Evolutionary conservation across 2,329 filamentous ascomycete genomes (phyloP), one percentile per base, ranked within the genome.

Genomic region (Biscogniauxia sp.): DNA sequence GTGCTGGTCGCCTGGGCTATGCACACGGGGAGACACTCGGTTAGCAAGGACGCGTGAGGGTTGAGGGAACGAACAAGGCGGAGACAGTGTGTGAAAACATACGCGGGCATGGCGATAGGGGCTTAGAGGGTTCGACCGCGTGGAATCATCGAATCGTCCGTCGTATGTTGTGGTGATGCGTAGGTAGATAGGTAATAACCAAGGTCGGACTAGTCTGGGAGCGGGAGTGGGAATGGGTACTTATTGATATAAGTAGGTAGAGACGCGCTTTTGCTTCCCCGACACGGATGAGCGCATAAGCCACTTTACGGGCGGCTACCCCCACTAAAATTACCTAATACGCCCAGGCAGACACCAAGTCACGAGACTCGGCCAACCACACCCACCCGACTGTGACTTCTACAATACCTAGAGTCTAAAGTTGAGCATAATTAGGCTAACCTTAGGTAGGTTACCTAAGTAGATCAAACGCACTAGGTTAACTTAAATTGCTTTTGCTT

Each of bases 1-100:
- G 75, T 89, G 86, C 75, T 92, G 89, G 70, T 90, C 87, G 73
- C 89, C 89, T 68, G 87, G 84, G 67, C 88, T 92, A 73, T 53
- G 66, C 17, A 58, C 17, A 58, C 20, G 32, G n/a, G n/a, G n/a
- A n/a, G n/a, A 53, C 32, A 9, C 55, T 53, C 11, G 49, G 60
- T 70, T 49, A 68, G 66, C 53, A 53, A 28, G 25, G 60, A 69
- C 64, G 66, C 66, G 68, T 64, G 51, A 26, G 6, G 20, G 8
- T 9, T 5, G 19, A 54, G 13, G 28, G 8, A 20, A 50, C 11
- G 28, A 32, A 32, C 25, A 25, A 11, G 41, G 19, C 32, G 20
- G 20, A 4, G 13, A 54, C 51, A 20, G 26, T 23, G 51, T 2
- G 56, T 13, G 7, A 23, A 3, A 50, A 70, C 70, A 64, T 72